Conservation (phyloP, 768 basidiomycete genomes). For the Amanita subjunquillea region DNA sequence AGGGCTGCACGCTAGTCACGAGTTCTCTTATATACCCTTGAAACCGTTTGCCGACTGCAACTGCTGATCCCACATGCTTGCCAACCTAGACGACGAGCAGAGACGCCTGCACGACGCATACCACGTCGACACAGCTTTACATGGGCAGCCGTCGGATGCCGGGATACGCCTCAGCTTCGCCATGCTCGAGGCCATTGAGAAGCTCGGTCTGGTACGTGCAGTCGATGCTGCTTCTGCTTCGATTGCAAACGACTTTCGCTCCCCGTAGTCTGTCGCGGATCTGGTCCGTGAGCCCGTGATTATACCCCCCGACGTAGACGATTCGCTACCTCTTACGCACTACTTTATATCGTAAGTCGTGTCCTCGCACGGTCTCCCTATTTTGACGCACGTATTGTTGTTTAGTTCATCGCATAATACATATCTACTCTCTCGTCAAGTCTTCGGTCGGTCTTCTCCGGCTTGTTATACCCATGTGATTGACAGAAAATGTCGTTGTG, state of each 20-base stretch:
- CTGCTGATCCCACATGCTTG: background rate
- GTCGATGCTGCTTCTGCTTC: background rate
- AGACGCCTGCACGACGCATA: background rate
- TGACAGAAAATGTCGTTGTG: constrained; percentile 39
- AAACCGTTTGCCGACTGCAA: background rate
- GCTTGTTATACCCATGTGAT: constrained; percentile 47
- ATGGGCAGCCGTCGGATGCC: background rate
- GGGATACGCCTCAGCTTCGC: constrained; percentile 25
- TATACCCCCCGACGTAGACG: constrained; percentile 22
- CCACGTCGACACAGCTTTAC: background rate
- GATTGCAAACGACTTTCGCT: background rate
- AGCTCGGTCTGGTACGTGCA: constrained; percentile 19
- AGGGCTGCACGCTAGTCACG: background rate
- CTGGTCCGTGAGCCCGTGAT: constrained; percentile 29
- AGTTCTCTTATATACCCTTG: background rate
- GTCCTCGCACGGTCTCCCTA: background rate
- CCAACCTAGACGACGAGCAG: background rate
- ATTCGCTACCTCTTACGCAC: constrained; percentile 37
- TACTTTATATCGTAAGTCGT: constrained; percentile 47
- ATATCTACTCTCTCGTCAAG: constrained; percentile 48
- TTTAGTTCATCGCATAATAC: constrained; percentile 57
- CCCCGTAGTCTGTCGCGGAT: constrained; percentile 18
- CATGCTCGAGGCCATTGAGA: constrained; percentile 23
- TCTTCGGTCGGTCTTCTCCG: constrained; percentile 43
- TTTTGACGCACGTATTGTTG: background rate